phyloP scores from a whole-genome alignment of 2,329 filamentous ascomycete species.

The Thermothelomyces thermophilus region DNA sequence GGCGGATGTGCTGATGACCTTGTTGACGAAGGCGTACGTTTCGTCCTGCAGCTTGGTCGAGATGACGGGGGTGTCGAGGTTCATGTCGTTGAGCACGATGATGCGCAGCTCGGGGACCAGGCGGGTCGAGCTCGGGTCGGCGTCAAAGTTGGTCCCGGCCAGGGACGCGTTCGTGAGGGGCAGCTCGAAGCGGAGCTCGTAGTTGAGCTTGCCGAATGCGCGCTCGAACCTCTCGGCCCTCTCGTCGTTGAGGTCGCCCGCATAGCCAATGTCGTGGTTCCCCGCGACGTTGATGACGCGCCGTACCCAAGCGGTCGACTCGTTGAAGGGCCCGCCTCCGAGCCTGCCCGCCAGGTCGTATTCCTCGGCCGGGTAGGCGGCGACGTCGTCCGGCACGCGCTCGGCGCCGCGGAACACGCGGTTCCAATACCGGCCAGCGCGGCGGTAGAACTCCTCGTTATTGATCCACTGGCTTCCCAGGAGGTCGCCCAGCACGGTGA shows the following conservation, averaged over 20 bases:
- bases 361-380: conserved; percentile 41
- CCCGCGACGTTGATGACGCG: conserved; percentile 85
- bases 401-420: conserved; percentile 65
- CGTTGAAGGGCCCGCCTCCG: conserved; percentile 38
- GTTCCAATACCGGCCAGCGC: conserved; percentile 72
- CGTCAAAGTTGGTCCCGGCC: conserved; percentile 38
- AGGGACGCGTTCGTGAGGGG: conserved; percentile 36
- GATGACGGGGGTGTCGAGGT: conserved; percentile 77
- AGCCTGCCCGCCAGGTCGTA: conserved; percentile 47
- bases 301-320: conserved; percentile 57
- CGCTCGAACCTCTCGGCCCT: conserved; percentile 76
- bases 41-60: conserved; percentile 61
- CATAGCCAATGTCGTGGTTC: conserved; percentile 96
- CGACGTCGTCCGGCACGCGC: conserved; percentile 53
- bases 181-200: conserved; percentile 71
- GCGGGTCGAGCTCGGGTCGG: conserved; percentile 37
- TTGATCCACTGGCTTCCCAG: conserved; percentile 93
- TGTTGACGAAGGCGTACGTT: conserved; percentile 72
- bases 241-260: conserved; percentile 75
- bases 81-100: conserved; percentile 85
- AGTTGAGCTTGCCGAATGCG: conserved; percentile 82
- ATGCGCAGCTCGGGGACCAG: conserved; percentile 67
- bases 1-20: conserved; percentile 55
- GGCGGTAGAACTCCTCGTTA: conserved; percentile 71
- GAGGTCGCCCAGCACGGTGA: conserved; percentile 83